Base-by-base conservation (phyloP, 2,329 filamentous ascomycete genomes). In the Pestalotiopsis sp. region DNA sequence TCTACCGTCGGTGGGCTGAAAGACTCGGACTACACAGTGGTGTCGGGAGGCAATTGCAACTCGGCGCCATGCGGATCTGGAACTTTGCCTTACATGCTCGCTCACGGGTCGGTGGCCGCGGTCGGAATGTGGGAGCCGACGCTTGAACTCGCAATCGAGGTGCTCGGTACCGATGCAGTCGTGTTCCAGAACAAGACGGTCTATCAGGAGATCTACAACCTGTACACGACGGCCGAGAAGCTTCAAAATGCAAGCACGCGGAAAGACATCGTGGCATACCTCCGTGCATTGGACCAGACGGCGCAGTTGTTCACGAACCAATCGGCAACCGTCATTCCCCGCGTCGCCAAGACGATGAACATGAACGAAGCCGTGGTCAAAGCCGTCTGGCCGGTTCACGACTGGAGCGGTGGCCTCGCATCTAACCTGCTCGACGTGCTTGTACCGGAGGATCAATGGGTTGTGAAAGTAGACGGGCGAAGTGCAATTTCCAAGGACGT, bases 81-180 rank as follows among this genome's bases (percentile, higher is more conserved):
- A n/a, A 77, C 76, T 2, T 73, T 78, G 52, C 78, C 78, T 3
- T 68, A 70, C 11, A 73, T 76, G 76, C 71, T 80, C 36, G 68
- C 70, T 52, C 66, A 63, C 17, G 69, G 74, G 2, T 69, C 72
- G 38, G 72, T 80, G 27, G 76, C 79, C 68, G 78, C 77, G 0
- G 77, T 79, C 39, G 78, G 77, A 36, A 73, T 78, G 66, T 80
- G 78, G 78, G 78, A 80, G 73, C 76, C 78, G 25, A 73, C 75
- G 17, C 76, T 79, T 7, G 73, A 80, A 72, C 71, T 80, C 3
- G 77, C 72, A 3, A 72, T 75, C 36, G 67, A 75, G 12, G 75
- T 73, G 1, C 58, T 78, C n/a, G 76, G 74, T 1, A 64, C 67
- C 23, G 73, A 76, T 38, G 73, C 73, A 11, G 36, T 77, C 52